Base-by-base conservation (phyloP, 2,329 filamentous ascomycete species). In the Orbilia ellipsospora region DNA sequence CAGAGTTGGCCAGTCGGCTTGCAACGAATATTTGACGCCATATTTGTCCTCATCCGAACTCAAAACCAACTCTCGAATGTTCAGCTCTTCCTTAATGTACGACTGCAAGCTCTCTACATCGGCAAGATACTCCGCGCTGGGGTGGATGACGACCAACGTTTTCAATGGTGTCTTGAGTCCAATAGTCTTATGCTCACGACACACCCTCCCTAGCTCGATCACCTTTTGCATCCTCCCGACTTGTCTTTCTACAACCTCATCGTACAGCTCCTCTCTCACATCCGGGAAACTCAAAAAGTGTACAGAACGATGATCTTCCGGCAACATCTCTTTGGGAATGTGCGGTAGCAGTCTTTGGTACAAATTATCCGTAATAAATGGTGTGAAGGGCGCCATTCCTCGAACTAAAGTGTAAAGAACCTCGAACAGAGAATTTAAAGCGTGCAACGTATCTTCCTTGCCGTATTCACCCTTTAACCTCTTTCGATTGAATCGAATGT, bases 301-400 rank as follows among this genome's bases (percentile, higher is more conserved):
- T 5, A 99, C 92, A 80, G 92, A 96, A 78, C 93, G 89, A 77
- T 89, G 82, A 81, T 98, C 94, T 79, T 90, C 87, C 48, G 86
- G 90, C 51, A 85, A 86, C 40, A 92, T 83, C 50, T 88, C 85
- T 80, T 91, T 86, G 0, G 93, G 93, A 65, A 98, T 95, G 81
- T 93, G 90, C 18, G 91, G 90, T 20, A 93, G 86, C 12, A 98
- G 88, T 78, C 90, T 90, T 74, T 89, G 88, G 84, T 97, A 99
- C 82, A 99, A 97, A 82, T 90, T 95, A 80, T 99, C 95, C 74
- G 93, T 94, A 79, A 98, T 87, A 85, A 98, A 99, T 6, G 95
- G 95, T 0, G 92, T 96, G 83, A 99, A 98, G 2, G 95, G 95
- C 15, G 95, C 94, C 59, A 99, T 87, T 44, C 92, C 93, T 77